Percentiles rank a stretch among this genome's conserved stretches.
Conservation (phyloP, 306 rosid genomes). For the Ochetophila trinervis region DNA sequence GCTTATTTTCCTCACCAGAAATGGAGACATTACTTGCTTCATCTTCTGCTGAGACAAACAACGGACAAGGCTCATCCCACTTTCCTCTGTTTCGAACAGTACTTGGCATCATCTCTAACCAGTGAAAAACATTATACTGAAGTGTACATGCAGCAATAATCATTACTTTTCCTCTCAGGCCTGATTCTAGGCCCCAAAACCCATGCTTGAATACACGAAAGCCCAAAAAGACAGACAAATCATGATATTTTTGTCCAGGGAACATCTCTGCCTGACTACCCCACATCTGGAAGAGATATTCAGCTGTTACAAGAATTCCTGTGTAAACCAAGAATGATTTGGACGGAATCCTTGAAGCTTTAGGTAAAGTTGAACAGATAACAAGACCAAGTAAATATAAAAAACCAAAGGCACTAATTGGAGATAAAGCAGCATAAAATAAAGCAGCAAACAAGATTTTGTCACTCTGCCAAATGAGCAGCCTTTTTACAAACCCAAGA, state of each 20-base stretch:
- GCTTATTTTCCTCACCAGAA: slow-evolving; percentile 43
- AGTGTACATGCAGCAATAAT: slow-evolving; percentile 94
- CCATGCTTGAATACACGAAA: slow-evolving; percentile 58
- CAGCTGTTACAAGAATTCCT: slow-evolving; percentile 74
- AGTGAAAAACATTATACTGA: slow-evolving; percentile 90
- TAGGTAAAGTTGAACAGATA: slow-evolving; percentile 73
- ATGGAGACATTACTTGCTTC: slow-evolving; percentile 31
- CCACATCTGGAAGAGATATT: slow-evolving; percentile 98
- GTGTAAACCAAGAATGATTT: slow-evolving; percentile 78
- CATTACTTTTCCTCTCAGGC: slow-evolving; percentile 91
- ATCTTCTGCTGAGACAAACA: slow-evolving; percentile 76
- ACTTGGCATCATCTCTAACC: slow-evolving; percentile 82
- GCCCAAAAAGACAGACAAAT: slow-evolving; percentile 70
- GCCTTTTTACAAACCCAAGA: slow-evolving; percentile 64
- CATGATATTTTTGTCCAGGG: slow-evolving; percentile 80
- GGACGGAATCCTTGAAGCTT: slow-evolving; percentile 82
- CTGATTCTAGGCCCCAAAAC: slow-evolving; percentile 92
- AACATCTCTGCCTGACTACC: slow-evolving; percentile 85
- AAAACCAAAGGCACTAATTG: slow-evolving; percentile 81
- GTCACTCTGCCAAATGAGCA: slow-evolving; percentile 90
- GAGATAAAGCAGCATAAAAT: slow-evolving; percentile 84
- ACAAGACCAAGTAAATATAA: slow-evolving; percentile 79
- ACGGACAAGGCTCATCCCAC: slow-evolving; percentile 93
- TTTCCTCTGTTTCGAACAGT: slow-evolving; percentile 48
- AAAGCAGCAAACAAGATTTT: slow-evolving; percentile 77